Percentiles rank a stretch among this genome's conserved stretches.
Conservation (phyloP, 257 asterid genomes). For the Eustoma russellianum region DNA sequence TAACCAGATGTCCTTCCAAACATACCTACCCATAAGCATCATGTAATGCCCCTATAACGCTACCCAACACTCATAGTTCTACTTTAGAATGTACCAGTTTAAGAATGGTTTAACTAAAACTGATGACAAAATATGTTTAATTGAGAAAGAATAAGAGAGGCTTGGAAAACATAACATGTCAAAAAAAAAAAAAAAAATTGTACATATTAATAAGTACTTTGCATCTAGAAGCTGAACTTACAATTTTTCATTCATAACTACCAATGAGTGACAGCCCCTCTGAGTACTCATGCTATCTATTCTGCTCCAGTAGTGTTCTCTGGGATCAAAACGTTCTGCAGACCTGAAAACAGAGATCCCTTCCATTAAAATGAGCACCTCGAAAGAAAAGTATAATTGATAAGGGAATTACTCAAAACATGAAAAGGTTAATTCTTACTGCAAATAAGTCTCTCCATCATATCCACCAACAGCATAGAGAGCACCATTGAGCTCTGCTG, state of each 20-base stretch:
- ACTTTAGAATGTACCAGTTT: neutral
- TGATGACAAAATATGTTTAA: too few species aligned
- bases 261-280: constrained; percentile 69
- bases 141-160: neutral
- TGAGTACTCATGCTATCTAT: constrained; percentile 43
- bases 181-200: neutral
- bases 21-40: too few species aligned
- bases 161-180: neutral
- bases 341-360: constrained; percentile 29
- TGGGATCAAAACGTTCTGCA: constrained; percentile 85
- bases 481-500: constrained; percentile 69
- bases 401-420: neutral
- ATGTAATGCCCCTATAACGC: too few species aligned
- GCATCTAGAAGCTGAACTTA: constrained; percentile 19
- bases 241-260: constrained; percentile 59
- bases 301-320: constrained; percentile 74
- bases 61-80: too few species aligned
- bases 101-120: neutral
- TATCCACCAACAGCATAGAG: constrained; percentile 79
- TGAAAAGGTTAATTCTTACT: constrained; percentile 31
- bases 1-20: too few species aligned
- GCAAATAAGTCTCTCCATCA: constrained; percentile 52
- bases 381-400: neutral
- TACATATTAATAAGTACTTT: neutral
- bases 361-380: neutral